These are phyloP conservation scores for Flueggea neowawraea DNA, from an alignment of 441 rosid species.

Conservation along the genomic window DNA sequence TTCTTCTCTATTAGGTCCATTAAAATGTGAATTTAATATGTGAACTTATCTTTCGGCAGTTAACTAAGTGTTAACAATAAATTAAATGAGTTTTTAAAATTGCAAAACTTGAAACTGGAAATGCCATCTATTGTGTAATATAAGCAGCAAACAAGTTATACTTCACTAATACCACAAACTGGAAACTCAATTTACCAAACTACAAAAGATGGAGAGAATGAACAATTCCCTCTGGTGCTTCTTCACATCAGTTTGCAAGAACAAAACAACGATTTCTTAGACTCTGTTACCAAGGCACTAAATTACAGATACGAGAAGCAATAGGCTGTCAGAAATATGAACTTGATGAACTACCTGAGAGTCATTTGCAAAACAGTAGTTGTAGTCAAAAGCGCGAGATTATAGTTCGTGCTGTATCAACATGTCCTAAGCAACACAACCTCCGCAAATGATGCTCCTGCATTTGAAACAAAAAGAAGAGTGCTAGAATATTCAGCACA, in stretches of 20 bases:
- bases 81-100: no score
- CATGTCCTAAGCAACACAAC: conserved; percentile 54
- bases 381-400: conserved; percentile 1
- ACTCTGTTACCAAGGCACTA: conserved; percentile 9
- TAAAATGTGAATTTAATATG: no score
- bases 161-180: no score
- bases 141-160: no score
- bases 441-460: conserved; percentile 89
- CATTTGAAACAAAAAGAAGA: background rate
- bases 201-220: conserved; percentile 31
- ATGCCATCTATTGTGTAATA: no score
- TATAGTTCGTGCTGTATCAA: background rate
- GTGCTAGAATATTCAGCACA: background rate
- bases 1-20: no score
- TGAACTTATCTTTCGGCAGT: no score
- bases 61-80: no score
- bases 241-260: conserved; percentile 13
- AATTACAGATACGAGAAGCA: conserved; percentile 9
- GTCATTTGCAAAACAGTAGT: conserved; percentile 6
- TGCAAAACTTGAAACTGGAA: no score
- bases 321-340: conserved; percentile 14
- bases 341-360: conserved; percentile 6
- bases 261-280: background rate
- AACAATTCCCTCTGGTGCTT: conserved; percentile 37
- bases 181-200: no score